Percentiles rank a stretch among this genome's conserved stretches.
Conservation (phyloP, 83 land plant species). For the Picea abies region DNA sequence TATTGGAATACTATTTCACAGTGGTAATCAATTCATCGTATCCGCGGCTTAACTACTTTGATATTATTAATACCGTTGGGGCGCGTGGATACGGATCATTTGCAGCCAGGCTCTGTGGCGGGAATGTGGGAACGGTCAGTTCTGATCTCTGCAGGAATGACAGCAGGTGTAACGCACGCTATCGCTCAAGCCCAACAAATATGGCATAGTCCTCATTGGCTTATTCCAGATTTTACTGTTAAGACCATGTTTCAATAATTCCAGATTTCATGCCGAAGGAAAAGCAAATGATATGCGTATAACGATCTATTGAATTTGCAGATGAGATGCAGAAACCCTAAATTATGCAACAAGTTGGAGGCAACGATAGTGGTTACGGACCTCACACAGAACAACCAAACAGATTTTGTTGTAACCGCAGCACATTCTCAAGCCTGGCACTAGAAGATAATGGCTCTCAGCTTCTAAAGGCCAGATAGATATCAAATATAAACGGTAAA, state of each 20-base stretch:
- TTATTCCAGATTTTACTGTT: background rate
- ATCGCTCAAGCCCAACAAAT: background rate
- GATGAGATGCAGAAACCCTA: too few relatives aligned
- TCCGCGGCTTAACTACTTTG: too few relatives aligned
- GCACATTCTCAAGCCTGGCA: too few relatives aligned
- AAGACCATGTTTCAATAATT: background rate
- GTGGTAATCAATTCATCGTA: too few relatives aligned
- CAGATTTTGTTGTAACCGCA: too few relatives aligned
- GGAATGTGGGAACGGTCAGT: conserved; percentile 43
- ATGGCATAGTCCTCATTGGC: background rate
- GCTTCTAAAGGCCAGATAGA: too few relatives aligned
- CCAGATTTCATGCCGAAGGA: background rate
- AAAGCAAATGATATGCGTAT: background rate
- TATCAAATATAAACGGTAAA: too few relatives aligned
- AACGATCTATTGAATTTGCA: too few relatives aligned
- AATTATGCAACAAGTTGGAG: too few relatives aligned
- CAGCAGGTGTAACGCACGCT: conserved; percentile 19
- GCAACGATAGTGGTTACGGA: background rate
- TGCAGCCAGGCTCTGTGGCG: conserved; percentile 39
- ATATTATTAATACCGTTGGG: background rate
- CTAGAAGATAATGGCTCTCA: too few relatives aligned
- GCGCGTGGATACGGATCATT: conserved; percentile 46
- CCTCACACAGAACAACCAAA: conserved; percentile 10
- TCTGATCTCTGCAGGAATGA: conserved; percentile 17
- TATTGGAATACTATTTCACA: too few relatives aligned